Conservation (phyloP, 2,329 filamentous ascomycete genomes). For the Stylonectria norvegica region DNA sequence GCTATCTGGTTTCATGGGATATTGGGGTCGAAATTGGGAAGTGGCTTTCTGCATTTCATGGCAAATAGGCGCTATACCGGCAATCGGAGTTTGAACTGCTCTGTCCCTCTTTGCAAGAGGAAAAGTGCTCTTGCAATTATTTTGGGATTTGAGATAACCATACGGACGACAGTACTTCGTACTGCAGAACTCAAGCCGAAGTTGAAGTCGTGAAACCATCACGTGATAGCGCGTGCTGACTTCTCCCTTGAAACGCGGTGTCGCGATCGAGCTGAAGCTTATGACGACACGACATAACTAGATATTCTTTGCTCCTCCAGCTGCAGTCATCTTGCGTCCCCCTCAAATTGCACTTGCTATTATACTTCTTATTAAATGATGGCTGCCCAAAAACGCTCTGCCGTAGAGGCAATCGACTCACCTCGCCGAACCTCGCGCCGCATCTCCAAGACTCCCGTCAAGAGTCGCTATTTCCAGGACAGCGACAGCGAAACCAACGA, state of each 20-base stretch:
- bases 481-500: slow-evolving; percentile 20
- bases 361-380: slow-evolving; percentile 23
- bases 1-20: no score
- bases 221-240: slow-evolving; percentile 28
- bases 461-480: slow-evolving; percentile 49
- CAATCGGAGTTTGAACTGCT: no score
- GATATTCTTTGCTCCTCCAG: no score
- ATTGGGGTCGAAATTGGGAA: no score
- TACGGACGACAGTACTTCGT: no score
- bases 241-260: slow-evolving; percentile 15
- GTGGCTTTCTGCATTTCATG: no score
- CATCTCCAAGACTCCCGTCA: slow-evolving; percentile 42
- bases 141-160: no score
- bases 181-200: background rate
- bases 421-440: slow-evolving; percentile 47
- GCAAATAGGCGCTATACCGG: no score
- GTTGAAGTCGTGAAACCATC: slow-evolving; percentile 2
- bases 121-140: no score
- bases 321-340: no score
- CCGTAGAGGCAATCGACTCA: slow-evolving; percentile 27
- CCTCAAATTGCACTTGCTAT: background rate
- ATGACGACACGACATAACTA: slow-evolving; percentile 25
- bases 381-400: slow-evolving; percentile 40
- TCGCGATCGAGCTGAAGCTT: slow-evolving; percentile 15
- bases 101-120: no score